These are phyloP conservation scores for Colletotrichum sp. DNA, from an alignment of 2,329 filamentous ascomycete genomes.

Conservation along the genomic window DNA sequence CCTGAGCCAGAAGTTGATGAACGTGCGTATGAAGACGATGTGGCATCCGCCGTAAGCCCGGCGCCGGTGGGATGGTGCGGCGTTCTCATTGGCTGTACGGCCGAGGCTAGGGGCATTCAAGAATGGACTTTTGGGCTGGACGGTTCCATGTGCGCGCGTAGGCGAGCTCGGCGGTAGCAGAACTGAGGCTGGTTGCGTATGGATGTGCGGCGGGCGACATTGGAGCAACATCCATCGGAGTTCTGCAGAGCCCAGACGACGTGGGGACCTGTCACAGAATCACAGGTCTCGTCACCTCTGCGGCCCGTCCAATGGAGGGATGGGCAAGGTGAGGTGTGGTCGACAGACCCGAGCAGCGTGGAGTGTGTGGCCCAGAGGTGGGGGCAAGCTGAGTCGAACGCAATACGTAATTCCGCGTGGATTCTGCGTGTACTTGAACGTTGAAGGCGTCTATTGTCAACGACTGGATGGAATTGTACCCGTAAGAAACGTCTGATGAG, in stretches of 20 bases:
- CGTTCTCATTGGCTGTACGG: background rate
- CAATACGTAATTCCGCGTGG: background rate
- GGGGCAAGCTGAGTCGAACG: slow-evolving; percentile 10
- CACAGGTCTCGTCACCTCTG: background rate
- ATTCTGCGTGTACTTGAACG: background rate
- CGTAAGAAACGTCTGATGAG: background rate
- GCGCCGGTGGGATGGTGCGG: background rate
- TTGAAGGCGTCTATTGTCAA: background rate
- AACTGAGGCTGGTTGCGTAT: background rate
- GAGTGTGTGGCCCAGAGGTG: background rate
- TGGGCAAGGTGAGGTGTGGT: background rate
- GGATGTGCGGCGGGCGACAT: background rate
- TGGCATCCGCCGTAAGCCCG: background rate
- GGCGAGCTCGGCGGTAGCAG: background rate
- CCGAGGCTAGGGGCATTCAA: background rate
- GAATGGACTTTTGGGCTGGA: background rate
- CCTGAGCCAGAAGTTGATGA: background rate
- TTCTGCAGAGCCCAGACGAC: background rate
- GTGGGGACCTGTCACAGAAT: background rate
- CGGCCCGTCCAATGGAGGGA: background rate
- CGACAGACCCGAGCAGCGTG: background rate
- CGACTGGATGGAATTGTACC: background rate
- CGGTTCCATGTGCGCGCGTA: background rate
- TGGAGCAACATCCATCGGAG: background rate
- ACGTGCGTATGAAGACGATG: background rate